phyloP scores from a whole-genome alignment of 1,284 basidiomycete genomes.

The Leccinum brunneo-olivaceum region DNA sequence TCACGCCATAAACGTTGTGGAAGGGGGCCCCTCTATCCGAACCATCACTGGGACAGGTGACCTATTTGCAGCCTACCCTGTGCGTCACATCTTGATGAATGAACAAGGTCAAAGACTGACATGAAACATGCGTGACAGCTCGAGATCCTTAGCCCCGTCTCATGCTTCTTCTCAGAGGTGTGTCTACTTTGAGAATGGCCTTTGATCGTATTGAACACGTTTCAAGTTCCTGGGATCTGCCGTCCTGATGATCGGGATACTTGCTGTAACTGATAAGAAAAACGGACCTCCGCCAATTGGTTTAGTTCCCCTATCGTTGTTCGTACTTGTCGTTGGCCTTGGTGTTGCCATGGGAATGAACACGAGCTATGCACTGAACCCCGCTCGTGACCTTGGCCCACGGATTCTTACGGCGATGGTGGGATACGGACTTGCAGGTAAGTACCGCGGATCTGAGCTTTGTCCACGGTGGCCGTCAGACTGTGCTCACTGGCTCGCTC shows the following conservation, averaged over 20 bases:
- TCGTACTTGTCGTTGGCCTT: slow-evolving; percentile 48
- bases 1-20: slow-evolving; percentile 61
- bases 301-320: slow-evolving; percentile 45
- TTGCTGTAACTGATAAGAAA: slow-evolving; percentile 37
- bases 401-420: slow-evolving; percentile 49
- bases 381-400: slow-evolving; percentile 56
- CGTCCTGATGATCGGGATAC: slow-evolving; percentile 44
- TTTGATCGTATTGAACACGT: background rate
- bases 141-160: slow-evolving; percentile 28
- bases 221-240: slow-evolving; percentile 45
- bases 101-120: slow-evolving; percentile 30
- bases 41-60: slow-evolving; percentile 56
- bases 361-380: slow-evolving; percentile 53
- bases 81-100: slow-evolving; percentile 27
- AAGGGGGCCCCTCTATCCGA: slow-evolving; percentile 52
- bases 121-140: slow-evolving; percentile 37
- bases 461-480: too few species aligned
- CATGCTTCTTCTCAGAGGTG: slow-evolving; percentile 53
- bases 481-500: too few species aligned
- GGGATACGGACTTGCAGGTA: slow-evolving; percentile 44
- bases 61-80: slow-evolving; percentile 64
- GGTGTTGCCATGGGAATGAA: slow-evolving; percentile 48
- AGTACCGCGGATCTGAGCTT: background rate
- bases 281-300: slow-evolving; percentile 44
- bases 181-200: slow-evolving; percentile 2